Base-by-base conservation (phyloP, 1,284 basidiomycete genomes). In the Crucibulum parvulum region DNA sequence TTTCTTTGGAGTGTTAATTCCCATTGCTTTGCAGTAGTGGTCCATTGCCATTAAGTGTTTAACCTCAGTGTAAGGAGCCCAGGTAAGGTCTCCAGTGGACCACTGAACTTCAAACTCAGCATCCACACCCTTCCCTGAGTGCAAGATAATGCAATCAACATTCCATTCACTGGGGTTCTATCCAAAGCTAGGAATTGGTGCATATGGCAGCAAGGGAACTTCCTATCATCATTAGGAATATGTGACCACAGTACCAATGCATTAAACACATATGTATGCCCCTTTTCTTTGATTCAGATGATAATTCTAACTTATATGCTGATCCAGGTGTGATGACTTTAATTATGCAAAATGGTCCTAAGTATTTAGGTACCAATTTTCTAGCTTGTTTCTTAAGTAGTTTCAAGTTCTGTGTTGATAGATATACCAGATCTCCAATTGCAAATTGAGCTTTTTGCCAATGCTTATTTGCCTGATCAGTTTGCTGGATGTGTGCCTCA, bases 401-500 rank as follows among this genome's bases (percentile, higher is more conserved):
- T 31, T 31, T 31, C 24, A 31, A 4, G 24, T 31, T 31, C 4
- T 31, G 24, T 31, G 24, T 31, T 31, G 24, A 31, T 31, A 31
- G 24, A 43, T 43, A 43, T 13, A 43, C 39, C 5, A 43, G 39
- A 43, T 4, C 39, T 16, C 50, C 18, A 39, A n/a, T 51, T 35
- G 52, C 37, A 37, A 53, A 18, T 38, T 52, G 36, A 45, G 38
- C 16, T 38, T 54, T 35, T 24, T 38, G 37, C 38, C 3, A 56
- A 37, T 15, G 43, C 53, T 24, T 56, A 50, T 64, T 67, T 3
- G 60, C 61, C 31, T 61, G 45, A 1, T 57, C 31, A 2, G 63
- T 72, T 37, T 76, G 74, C 34, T 73, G 71, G 1, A 74, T 66
- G 4, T 69, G 50, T 6, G 74, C 61, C 2, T 64, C 67, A 15